These are phyloP conservation scores for Passiflora organensis DNA, from an alignment of 345 rosid species.

Conservation along the genomic window DNA sequence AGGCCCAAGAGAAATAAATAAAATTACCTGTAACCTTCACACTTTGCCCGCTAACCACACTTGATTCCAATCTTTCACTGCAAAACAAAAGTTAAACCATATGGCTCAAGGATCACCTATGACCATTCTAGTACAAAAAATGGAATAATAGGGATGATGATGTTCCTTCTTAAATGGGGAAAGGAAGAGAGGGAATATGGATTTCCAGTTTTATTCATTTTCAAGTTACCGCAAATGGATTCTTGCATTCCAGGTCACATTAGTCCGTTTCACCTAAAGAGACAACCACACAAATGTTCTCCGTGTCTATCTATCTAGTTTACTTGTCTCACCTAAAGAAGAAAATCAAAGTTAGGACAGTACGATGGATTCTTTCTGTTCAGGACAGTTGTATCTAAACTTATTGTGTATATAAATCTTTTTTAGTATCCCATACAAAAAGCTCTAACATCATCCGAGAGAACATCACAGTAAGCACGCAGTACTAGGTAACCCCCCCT, in stretches of 20 bases:
- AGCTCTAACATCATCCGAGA: no score
- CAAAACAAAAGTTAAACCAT: not conserved
- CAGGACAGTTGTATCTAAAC: no score
- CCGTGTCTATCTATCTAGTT: not conserved
- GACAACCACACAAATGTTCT: no score
- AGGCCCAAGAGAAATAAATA: not conserved
- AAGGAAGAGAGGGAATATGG: not conserved
- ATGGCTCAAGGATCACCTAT: slow-evolving; percentile 15
- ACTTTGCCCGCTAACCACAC: slow-evolving; percentile 15
- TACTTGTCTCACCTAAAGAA: not conserved
- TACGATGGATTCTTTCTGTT: no score
- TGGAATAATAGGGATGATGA: slow-evolving; percentile 11
- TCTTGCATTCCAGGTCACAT: not conserved
- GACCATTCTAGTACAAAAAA: not conserved
- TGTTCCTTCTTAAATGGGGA: slow-evolving; percentile 1
- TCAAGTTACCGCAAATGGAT: slow-evolving; percentile 4
- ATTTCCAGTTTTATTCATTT: slow-evolving; percentile 1
- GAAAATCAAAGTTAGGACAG: no score
- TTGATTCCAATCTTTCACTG: not conserved
- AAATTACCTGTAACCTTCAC: not conserved
- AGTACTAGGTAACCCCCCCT: no score
- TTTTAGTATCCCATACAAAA: no score
- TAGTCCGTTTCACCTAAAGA: not conserved
- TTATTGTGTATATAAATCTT: no score
- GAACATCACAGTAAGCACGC: no score